phyloP scores from a whole-genome alignment of 2,329 filamentous ascomycete genomes.

The Nemania abortiva region DNA sequence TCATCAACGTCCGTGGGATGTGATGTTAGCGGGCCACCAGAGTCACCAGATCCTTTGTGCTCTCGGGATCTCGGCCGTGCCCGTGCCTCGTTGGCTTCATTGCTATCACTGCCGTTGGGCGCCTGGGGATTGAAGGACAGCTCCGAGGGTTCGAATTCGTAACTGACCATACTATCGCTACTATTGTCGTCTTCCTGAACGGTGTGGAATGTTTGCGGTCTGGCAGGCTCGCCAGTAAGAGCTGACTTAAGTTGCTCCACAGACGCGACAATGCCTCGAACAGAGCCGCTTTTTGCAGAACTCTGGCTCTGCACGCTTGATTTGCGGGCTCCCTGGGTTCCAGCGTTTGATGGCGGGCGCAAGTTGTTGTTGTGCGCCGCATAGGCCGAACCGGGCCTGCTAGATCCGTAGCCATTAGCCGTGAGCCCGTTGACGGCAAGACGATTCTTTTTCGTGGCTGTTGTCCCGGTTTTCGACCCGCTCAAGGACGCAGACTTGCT shows the following conservation, averaged over 20 bases:
- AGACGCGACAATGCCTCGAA: constrained; percentile 66
- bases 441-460: constrained; percentile 64
- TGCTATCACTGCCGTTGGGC: constrained; percentile 48
- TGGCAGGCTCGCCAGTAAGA: constrained; percentile 63
- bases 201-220: constrained; percentile 56
- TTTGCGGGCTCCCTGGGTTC: constrained; percentile 59
- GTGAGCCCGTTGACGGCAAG: constrained; percentile 68
- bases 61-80: constrained; percentile 48
- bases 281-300: constrained; percentile 59
- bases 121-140: constrained; percentile 67
- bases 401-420: constrained; percentile 55
- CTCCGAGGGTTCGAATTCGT: constrained; percentile 76
- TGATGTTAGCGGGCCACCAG: constrained; percentile 47
- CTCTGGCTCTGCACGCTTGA: constrained; percentile 65
- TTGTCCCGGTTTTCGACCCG: constrained; percentile 77
- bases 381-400: constrained; percentile 59
- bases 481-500: constrained; percentile 80
- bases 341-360: constrained; percentile 60
- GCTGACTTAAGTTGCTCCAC: constrained; percentile 74
- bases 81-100: constrained; percentile 39
- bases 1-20: constrained; percentile 49
- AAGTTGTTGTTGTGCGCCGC: constrained; percentile 65
- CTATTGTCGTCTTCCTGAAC: constrained; percentile 61
- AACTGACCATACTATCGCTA: constrained; percentile 78
- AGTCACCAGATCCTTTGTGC: constrained; percentile 47